These are phyloP conservation scores for Ophiosphaerella herpotricha DNA, from an alignment of 2,329 filamentous ascomycete genomes.

Conservation along the genomic window DNA sequence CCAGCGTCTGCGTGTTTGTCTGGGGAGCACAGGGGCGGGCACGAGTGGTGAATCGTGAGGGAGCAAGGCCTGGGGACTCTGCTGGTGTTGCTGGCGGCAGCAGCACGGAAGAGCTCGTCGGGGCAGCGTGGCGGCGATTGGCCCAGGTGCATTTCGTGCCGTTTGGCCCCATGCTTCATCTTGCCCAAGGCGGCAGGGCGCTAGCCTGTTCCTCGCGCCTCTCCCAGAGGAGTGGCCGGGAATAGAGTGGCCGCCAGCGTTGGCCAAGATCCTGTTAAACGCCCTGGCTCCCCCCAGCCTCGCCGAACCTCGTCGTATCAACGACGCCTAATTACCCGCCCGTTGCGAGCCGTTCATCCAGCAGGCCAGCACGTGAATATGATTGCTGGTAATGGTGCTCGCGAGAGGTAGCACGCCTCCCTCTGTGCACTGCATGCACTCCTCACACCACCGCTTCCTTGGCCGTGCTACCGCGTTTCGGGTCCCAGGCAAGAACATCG, in stretches of 20 bases:
- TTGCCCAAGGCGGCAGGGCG: conserved; percentile 18
- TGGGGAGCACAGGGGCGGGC: conserved; percentile 13
- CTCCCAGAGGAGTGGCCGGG: conserved; percentile 10
- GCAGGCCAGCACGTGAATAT: no score
- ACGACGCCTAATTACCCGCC: no score
- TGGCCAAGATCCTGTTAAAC: conserved; percentile 3
- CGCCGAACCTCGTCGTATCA: no score
- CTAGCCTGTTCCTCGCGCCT: conserved; percentile 32
- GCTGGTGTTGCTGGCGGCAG: conserved; percentile 5
- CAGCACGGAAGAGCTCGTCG: background rate
- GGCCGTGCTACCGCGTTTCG: conserved; percentile 31
- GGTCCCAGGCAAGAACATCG: conserved; percentile 30
- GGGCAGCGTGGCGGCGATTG: no score
- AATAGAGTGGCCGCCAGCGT: conserved; percentile 25
- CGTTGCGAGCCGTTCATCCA: no score
- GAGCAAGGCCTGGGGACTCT: conserved; percentile 8
- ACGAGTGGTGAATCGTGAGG: conserved; percentile 32
- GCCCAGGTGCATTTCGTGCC: no score
- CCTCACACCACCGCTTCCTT: background rate
- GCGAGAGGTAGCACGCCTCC: no score
- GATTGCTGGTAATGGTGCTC: no score
- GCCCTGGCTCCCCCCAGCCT: background rate
- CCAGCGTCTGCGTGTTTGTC: conserved; percentile 34
- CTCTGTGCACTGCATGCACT: no score
- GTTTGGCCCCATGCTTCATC: conserved; percentile 26